Conservation (phyloP, 2,329 filamentous ascomycete species). For the Ophiostoma australiae region DNA sequence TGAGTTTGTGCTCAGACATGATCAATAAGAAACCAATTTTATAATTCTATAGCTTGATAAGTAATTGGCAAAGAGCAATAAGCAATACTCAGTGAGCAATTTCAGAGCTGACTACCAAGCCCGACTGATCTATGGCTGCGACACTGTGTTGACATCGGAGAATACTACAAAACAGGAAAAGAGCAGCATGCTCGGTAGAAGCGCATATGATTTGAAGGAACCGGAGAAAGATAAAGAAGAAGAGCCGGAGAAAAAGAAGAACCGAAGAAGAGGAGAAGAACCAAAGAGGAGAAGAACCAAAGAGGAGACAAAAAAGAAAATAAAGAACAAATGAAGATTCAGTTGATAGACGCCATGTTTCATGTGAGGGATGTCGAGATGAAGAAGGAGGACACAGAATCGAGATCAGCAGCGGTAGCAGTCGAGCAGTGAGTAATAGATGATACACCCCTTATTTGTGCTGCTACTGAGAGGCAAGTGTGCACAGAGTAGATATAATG, state of each 20-base stretch:
- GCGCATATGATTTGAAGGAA: not conserved
- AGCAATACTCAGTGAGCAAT: not conserved
- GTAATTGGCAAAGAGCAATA: too few species aligned
- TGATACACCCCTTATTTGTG: not conserved
- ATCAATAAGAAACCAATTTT: too few species aligned
- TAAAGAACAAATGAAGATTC: too few species aligned
- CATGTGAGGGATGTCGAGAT: constrained; percentile 12
- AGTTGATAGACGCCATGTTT: not conserved
- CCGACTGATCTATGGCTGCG: not conserved
- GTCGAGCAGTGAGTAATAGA: not conserved
- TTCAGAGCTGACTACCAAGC: not conserved
- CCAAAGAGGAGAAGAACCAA: not conserved
- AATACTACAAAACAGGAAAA: constrained; percentile 10
- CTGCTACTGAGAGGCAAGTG: too few species aligned
- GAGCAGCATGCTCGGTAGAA: not conserved
- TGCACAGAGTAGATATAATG: too few species aligned
- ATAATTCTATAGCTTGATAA: too few species aligned
- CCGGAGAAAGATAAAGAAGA: not conserved
- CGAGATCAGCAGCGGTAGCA: not conserved
- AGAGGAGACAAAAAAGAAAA: not conserved
- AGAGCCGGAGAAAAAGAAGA: not conserved
- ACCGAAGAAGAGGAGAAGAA: not conserved
- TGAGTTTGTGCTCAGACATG: too few species aligned
- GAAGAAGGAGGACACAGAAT: not conserved
- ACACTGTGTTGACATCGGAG: not conserved